These are phyloP conservation scores for Neostapfia colusana DNA, from an alignment of 176 grass and related monocot genomes.

Conservation along the genomic window DNA sequence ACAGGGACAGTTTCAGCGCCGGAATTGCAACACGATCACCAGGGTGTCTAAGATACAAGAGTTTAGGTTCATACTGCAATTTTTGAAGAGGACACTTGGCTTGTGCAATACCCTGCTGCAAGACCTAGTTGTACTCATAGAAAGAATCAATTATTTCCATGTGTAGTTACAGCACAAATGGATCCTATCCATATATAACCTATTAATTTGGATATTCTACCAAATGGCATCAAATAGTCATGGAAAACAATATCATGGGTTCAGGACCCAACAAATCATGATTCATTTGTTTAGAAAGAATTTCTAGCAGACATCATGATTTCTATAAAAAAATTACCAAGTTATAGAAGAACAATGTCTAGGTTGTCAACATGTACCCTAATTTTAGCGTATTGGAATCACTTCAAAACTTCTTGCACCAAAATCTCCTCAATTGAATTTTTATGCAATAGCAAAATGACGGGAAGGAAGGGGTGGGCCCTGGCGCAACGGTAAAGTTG, in stretches of 20 bases:
- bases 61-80: not conserved
- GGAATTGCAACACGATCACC: too few species aligned
- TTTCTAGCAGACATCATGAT: not conserved
- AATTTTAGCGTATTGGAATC: not conserved
- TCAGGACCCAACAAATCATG: not conserved
- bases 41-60: conserved; percentile 8
- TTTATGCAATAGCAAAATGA: not conserved
- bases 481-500: too few species aligned
- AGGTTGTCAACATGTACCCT: not conserved
- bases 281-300: not conserved
- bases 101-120: not conserved
- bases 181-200: not conserved
- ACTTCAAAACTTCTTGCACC: not conserved
- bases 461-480: too few species aligned
- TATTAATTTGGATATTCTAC: not conserved
- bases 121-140: not conserved
- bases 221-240: not conserved
- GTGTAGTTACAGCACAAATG: not conserved
- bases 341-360: not conserved
- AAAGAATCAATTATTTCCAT: not conserved
- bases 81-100: not conserved
- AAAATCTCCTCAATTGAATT: conserved; percentile 7
- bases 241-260: conserved; percentile 3
- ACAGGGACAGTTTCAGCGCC: too few species aligned
- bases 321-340: not conserved